Conservation (phyloP, 257 asterid genomes). For the Plantago elongata region DNA sequence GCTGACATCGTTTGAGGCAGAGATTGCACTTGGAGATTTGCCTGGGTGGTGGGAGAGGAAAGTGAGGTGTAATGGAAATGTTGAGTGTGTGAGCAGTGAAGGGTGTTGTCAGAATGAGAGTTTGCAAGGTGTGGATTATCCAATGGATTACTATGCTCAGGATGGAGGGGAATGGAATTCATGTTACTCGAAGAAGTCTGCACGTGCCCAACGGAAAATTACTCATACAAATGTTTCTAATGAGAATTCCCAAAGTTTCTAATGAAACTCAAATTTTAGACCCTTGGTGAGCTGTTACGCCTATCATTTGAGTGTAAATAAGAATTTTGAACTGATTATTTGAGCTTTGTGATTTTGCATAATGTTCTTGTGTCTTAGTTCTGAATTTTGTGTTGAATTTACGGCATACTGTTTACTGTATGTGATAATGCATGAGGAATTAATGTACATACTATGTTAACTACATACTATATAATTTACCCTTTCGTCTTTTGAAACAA, state of each 20-base stretch:
- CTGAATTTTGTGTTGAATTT: background rate
- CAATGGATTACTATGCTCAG: conserved; percentile 95
- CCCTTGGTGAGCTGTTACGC: conserved; percentile 15
- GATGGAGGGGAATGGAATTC: conserved; percentile 98
- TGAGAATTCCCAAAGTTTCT: no score
- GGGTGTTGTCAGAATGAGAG: conserved; percentile 36
- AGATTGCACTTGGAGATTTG: conserved; percentile 90
- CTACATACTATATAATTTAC: no score
- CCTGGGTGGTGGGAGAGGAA: conserved; percentile 97
- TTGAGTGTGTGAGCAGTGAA: conserved; percentile 30
- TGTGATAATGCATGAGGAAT: background rate
- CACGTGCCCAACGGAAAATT: conserved; percentile 31
- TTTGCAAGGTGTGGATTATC: conserved; percentile 52
- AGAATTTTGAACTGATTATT: conserved; percentile 3
- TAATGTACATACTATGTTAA: no score
- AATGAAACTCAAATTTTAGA: conserved; percentile 21
- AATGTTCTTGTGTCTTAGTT: background rate
- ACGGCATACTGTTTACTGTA: background rate
- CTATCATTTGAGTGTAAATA: background rate
- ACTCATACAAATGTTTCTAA: conserved; percentile 14
- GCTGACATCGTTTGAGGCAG: conserved; percentile 86
- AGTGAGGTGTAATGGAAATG: conserved; percentile 20
- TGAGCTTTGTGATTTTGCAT: background rate
- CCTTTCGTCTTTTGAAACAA: no score
- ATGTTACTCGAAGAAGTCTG: conserved; percentile 64